Base-by-base conservation (phyloP, 2,329 filamentous ascomycete genomes). In the Penicillium frequentans region DNA sequence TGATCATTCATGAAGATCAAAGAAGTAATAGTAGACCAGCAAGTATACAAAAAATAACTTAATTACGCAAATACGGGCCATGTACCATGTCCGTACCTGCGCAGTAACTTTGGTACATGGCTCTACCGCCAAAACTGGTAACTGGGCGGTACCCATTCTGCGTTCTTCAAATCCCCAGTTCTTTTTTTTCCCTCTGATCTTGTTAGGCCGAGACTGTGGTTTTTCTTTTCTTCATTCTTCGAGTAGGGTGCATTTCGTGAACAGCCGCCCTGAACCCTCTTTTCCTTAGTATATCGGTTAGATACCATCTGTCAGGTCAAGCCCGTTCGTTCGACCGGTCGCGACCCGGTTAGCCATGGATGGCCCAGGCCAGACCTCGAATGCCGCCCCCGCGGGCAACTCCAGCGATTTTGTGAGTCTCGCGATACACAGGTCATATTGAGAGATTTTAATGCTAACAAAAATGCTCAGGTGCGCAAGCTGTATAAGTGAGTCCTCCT, bases 331-430 rank as follows among this genome's bases (percentile, higher is more conserved):
- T 54, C 71, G 70, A 70, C 70, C 70, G 70, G 67, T 73, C 70
- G 70, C 72, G 73, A 73, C 72, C 67, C 69, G 67, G 45, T 49
- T 56, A 59, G 57, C 49, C 65, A 81, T 81, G 79, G 78, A 81
- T 64, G 72, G 68, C 69, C 52, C 49, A 55, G 73, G 70, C 68
- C 72, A 75, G 71, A 74, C 72, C 61, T 73, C 73, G 64, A 73
- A 65, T 63, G 61, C 72, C 66, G 73, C 68, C 65, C 77, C 79
- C 68, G 81, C 85, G 71, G 95, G 90, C 77, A 96, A 91, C 80
- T 96, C 92, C 61, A 96, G 92, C 83, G 92, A 96, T 81, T 96
- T 96, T 84, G 92, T 96, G 81, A 82, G 90, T 89, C 57, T 60
- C 46, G 52, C 45, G 56, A 56, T 45, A 37, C 51, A 72, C 62